Conservation (phyloP, 2,329 filamentous ascomycete genomes). For the Stemphylium beticola region DNA sequence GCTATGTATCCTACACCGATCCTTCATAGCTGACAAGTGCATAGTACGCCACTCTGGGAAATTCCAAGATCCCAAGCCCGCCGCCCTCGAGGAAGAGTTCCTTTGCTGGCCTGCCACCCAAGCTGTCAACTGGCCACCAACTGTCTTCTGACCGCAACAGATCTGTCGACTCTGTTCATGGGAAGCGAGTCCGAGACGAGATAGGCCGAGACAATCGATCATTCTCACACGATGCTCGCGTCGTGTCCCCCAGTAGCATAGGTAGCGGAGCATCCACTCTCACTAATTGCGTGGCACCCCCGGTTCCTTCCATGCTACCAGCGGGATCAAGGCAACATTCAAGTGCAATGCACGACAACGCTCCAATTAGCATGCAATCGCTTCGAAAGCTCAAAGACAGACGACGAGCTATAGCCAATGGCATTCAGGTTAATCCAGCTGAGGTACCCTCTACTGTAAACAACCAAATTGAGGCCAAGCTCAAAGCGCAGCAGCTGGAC, state of each 20-base stretch:
- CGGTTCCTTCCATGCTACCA: constrained; percentile 31
- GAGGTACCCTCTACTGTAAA: neutral
- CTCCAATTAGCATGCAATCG: constrained; percentile 7
- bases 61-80: constrained; percentile 3
- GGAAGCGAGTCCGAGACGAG: neutral
- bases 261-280: constrained; percentile 31
- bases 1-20: neutral
- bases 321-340: neutral
- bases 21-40: neutral
- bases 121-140: constrained; percentile 6
- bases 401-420: constrained; percentile 9
- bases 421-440: neutral
- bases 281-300: constrained; percentile 22
- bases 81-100: constrained; percentile 21
- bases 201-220: neutral
- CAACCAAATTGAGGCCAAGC: neutral
- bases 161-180: neutral
- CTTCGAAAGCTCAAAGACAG: constrained; percentile 10
- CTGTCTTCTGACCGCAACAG: constrained; percentile 18
- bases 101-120: constrained; percentile 5
- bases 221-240: neutral
- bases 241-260: constrained; percentile 11
- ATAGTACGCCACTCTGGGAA: constrained; percentile 16
- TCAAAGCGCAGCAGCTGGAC: constrained; percentile 9
- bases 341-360: neutral